phyloP scores from a whole-genome alignment of 176 grass and related monocot species.

The Puccinellia tenuiflora region DNA sequence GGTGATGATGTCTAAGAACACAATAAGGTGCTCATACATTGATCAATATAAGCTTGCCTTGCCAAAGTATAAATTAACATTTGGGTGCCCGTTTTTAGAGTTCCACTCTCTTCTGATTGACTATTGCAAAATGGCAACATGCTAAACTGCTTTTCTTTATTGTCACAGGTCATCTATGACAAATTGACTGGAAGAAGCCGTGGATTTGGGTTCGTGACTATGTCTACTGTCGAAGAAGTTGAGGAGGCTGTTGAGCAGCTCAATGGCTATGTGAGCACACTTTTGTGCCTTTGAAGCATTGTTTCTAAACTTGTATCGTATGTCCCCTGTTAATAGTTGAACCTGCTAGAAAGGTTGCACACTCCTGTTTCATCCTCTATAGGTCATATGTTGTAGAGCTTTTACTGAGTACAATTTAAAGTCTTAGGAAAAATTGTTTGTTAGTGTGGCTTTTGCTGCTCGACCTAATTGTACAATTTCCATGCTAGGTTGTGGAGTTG shows the following conservation, averaged over 20 bases:
- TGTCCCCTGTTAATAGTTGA: neutral
- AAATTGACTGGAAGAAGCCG: conserved; percentile 70
- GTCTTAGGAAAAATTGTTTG: neutral
- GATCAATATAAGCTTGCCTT: neutral
- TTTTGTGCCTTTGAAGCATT: neutral
- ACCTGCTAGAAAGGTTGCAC: neutral
- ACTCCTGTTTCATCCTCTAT: neutral
- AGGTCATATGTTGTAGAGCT: neutral
- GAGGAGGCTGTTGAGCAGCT: conserved; percentile 66
- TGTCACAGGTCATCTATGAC: conserved; percentile 81
- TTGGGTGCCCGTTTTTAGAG: neutral
- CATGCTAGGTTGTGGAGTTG: neutral
- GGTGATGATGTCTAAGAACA: neutral
- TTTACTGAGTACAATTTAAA: neutral
- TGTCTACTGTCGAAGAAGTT: conserved; percentile 43
- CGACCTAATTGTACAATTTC: neutral
- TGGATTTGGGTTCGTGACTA: conserved; percentile 6
- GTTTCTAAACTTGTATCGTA: neutral
- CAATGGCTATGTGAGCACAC: conserved; percentile 69
- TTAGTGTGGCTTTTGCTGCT: neutral
- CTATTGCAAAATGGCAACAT: neutral
- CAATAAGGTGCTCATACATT: neutral
- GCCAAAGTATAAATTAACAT: neutral
- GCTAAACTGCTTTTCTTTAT: neutral
- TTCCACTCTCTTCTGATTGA: neutral